These are phyloP conservation scores for Trichophyton equinum DNA, from an alignment of 2,329 filamentous ascomycete genomes.

Conservation along the genomic window DNA sequence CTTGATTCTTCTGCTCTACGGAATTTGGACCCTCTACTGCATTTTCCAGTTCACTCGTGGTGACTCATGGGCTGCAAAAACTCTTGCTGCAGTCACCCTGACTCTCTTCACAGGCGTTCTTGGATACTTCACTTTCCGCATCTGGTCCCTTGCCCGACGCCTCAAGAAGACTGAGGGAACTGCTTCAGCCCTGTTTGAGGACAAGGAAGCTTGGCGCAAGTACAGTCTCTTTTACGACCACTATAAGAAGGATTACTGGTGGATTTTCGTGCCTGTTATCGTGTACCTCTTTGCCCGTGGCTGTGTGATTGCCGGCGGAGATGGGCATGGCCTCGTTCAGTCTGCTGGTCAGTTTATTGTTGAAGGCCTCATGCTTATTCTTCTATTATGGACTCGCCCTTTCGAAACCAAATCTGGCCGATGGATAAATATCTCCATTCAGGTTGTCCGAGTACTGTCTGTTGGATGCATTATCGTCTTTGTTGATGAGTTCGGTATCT, in stretches of 20 bases:
- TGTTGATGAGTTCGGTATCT: slow-evolving; percentile 80
- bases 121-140: slow-evolving; percentile 72
- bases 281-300: slow-evolving; percentile 86
- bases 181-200: slow-evolving; percentile 60
- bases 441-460: slow-evolving; percentile 76
- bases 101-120: slow-evolving; percentile 67
- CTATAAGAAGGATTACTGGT: slow-evolving; percentile 93
- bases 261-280: slow-evolving; percentile 84
- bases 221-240: slow-evolving; percentile 96
- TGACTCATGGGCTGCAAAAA: slow-evolving; percentile 86
- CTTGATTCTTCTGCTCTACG: slow-evolving; percentile 81
- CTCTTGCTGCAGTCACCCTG: slow-evolving; percentile 70
- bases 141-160: slow-evolving; percentile 61
- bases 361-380: slow-evolving; percentile 62
- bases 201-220: slow-evolving; percentile 84
- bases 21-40: slow-evolving; percentile 90
- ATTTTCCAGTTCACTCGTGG: slow-evolving; percentile 89
- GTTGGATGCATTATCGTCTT: slow-evolving; percentile 84
- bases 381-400: slow-evolving; percentile 75
- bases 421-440: slow-evolving; percentile 86
- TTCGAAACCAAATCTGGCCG: slow-evolving; percentile 79
- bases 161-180: slow-evolving; percentile 68
- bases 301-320: slow-evolving; percentile 67
- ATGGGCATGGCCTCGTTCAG: slow-evolving; percentile 76
- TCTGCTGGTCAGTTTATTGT: slow-evolving; percentile 67